Conservation (phyloP, 371 early-diverging fungal genomes). For the Funneliformis caledonium region DNA sequence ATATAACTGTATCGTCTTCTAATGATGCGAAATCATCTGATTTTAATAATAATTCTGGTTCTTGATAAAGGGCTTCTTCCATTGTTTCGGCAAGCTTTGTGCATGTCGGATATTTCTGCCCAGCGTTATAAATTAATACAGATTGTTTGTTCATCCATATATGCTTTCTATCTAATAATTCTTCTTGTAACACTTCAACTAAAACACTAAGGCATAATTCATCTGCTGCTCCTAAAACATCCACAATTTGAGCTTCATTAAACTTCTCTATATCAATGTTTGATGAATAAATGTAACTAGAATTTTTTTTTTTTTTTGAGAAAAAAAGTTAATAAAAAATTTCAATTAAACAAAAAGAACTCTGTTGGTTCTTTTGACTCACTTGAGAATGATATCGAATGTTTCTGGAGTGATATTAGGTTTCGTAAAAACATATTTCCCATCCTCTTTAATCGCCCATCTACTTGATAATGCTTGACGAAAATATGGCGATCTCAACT, state of each 20-base stretch:
- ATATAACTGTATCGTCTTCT: conserved; percentile 15
- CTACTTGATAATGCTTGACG: conserved; percentile 24
- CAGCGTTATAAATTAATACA: conserved; percentile 24
- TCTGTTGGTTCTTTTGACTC: not conserved
- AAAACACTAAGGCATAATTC: conserved; percentile 18
- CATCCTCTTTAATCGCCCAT: conserved; percentile 22
- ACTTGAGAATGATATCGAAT: conserved; percentile 24
- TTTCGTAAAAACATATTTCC: conserved; percentile 29
- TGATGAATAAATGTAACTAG: conserved; percentile 29
- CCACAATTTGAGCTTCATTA: conserved; percentile 17
- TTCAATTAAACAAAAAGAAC: not conserved
- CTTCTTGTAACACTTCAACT: conserved; percentile 14
- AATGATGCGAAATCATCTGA: conserved; percentile 10
- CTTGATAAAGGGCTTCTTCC: conserved; percentile 26
- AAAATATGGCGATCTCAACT: conserved; percentile 34
- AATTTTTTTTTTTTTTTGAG: not conserved
- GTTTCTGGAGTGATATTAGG: conserved; percentile 34
- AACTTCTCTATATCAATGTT: conserved; percentile 5
- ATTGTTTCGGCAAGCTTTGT: not conserved
- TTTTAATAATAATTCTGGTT: conserved; percentile 28
- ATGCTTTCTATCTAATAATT: conserved; percentile 11
- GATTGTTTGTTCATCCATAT: conserved; percentile 24
- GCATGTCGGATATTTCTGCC: conserved; percentile 21
- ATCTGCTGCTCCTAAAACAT: conserved; percentile 24
- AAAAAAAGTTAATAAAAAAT: not conserved